Base-by-base conservation (phyloP, 2,329 filamentous ascomycete genomes). In the Apiospora kogelbergensis region DNA sequence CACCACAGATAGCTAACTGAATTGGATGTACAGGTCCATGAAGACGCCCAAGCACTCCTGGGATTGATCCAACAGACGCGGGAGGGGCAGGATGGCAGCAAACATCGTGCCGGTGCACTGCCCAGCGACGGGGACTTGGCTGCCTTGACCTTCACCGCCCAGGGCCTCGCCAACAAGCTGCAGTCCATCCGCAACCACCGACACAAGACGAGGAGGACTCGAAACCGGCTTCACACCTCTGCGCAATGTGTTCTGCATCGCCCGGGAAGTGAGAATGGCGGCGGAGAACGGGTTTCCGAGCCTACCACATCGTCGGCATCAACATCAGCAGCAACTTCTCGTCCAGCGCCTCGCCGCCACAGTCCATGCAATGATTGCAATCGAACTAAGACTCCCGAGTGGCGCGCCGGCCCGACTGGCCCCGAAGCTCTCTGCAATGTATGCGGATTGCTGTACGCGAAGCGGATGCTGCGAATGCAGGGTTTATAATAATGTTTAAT, bases 311-410 rank as follows among this genome's bases (percentile, higher is more conserved):
- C 33, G 7, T 7, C 33, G 7, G 3, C 33, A 3, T 33, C 33
- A 33, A 4, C 45, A 11, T 15, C n/a, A 4, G 2, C 45, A 5
- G 6, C 22, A 13, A 2, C 45, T 48, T 13, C 53, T 11, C 30
- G 6, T 10, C 30, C 63, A 6, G 10, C 63, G 6, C 6, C 41
- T 11, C 22, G 33, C 9, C n/a, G 33, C 37, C 63, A 42, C 6
- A 65, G 44, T 3, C 63, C 24, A 0, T 65, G 63, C 41, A 41
- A 44, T 67, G 72, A 71, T 75, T 93, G 91, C 79, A 91, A 91
- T 77, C 87, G 90, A 74, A 89, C 90, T 53, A 90, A 93, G 78
- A 93, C 91, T n/a, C 91, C 91, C 24, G 90, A 93, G 82, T 93
- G 91, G 91, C 86, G 91, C 70, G 84, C 90, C 74, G 91, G 91